These are phyloP conservation scores for Lathyrus aphaca DNA, from an alignment of 306 rosid species.

Conservation along the genomic window DNA sequence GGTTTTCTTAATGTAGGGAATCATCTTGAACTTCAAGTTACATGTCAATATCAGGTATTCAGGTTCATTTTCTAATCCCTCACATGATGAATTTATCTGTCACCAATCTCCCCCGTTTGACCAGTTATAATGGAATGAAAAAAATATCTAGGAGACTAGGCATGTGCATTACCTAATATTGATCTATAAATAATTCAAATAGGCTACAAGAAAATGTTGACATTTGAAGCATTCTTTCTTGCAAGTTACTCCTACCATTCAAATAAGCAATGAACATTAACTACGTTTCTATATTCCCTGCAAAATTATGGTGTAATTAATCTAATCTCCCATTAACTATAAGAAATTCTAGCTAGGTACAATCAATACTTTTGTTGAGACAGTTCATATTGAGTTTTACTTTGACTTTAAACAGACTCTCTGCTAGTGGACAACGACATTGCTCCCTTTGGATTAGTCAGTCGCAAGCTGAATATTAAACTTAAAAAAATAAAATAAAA, in stretches of 20 bases:
- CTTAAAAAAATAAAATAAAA: too few relatives aligned
- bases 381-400: too few relatives aligned
- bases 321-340: constrained; percentile 1
- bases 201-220: constrained; percentile 43
- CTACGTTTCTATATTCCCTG: constrained; percentile 19
- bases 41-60: not conserved
- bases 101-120: constrained; percentile 28
- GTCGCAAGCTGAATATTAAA: too few relatives aligned
- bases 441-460: too few relatives aligned
- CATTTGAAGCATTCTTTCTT: constrained; percentile 43
- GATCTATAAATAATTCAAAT: constrained; percentile 38
- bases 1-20: not conserved
- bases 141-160: constrained; percentile 17
- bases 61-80: constrained; percentile 35
- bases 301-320: constrained; percentile 16
- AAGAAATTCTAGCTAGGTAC: not conserved
- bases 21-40: not conserved
- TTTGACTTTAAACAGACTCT: too few relatives aligned
- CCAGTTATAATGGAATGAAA: constrained; percentile 29
- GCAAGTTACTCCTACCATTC: constrained; percentile 39
- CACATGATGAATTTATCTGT: constrained; percentile 18
- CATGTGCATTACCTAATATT: constrained; percentile 56
- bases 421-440: too few relatives aligned
- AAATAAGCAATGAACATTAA: constrained; percentile 10
- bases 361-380: too few relatives aligned